Percentiles rank a stretch among this genome's conserved stretches.
These are phyloP conservation scores for Lentinus brumalis DNA, from an alignment of 768 basidiomycete species.

Conservation along the genomic window DNA sequence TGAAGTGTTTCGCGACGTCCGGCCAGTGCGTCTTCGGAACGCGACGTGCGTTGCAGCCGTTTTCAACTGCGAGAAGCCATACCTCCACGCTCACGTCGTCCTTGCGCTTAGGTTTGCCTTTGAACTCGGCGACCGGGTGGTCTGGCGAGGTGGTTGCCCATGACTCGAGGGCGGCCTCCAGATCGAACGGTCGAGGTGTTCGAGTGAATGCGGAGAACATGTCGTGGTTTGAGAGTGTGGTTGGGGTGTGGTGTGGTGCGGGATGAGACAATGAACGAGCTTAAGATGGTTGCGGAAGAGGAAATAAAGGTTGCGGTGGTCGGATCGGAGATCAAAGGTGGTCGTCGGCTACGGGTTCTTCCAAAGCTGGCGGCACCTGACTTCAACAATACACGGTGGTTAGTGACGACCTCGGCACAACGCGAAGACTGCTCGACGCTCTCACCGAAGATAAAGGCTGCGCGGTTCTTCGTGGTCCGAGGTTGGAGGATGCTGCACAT, in stretches of 20 bases:
- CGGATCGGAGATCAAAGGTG: neutral
- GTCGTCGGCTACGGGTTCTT: neutral
- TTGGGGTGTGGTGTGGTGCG: neutral
- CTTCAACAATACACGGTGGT: neutral
- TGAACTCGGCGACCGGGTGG: conserved; percentile 39
- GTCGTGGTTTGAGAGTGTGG: neutral
- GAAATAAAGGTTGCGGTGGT: neutral
- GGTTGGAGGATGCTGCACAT: too few relatives aligned
- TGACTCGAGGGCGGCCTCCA: neutral
- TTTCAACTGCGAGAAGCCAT: conserved; percentile 71
- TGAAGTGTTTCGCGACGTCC: conserved; percentile 75
- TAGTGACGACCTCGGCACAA: neutral
- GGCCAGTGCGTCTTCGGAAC: conserved; percentile 82
- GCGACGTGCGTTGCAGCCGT: conserved; percentile 63
- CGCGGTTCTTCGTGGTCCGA: too few relatives aligned
- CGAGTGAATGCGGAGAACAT: conserved; percentile 1
- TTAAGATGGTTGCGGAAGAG: neutral
- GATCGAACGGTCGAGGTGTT: conserved; percentile 3
- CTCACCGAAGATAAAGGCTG: too few relatives aligned
- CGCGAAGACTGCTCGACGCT: too few relatives aligned
- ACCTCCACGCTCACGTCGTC: conserved; percentile 62
- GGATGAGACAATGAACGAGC: neutral
- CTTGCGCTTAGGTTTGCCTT: conserved; percentile 63
- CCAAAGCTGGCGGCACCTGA: neutral
- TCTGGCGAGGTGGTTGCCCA: conserved; percentile 10